These are phyloP conservation scores for Aspergillus awamori DNA, from an alignment of 2,329 filamentous ascomycete species.

Conservation along the genomic window DNA sequence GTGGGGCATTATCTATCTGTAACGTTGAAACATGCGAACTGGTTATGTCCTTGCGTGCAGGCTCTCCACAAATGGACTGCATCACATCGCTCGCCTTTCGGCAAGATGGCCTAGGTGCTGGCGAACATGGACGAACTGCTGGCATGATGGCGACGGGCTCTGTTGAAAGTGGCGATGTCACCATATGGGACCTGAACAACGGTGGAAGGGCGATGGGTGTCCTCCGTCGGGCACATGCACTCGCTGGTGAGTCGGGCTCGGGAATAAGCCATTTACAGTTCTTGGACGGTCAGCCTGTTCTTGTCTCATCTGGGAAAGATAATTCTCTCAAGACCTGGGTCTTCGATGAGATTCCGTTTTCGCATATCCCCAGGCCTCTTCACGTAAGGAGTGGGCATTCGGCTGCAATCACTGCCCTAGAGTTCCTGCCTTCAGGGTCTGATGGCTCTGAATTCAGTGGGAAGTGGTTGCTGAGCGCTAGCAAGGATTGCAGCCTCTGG, in stretches of 20 bases:
- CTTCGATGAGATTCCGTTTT: slow-evolving; percentile 90
- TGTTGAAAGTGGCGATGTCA: slow-evolving; percentile 78
- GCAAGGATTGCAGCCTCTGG: slow-evolving; percentile 89
- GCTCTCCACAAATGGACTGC: slow-evolving; percentile 61
- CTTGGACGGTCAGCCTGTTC: slow-evolving; percentile 81
- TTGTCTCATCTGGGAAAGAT: slow-evolving; percentile 87
- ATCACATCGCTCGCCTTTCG: slow-evolving; percentile 87
- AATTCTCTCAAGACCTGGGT: slow-evolving; percentile 97
- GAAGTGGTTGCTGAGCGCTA: slow-evolving; percentile 92
- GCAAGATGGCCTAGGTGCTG: slow-evolving; percentile 84
- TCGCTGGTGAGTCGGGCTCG: slow-evolving; percentile 60
- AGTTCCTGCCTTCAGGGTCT: slow-evolving; percentile 84
- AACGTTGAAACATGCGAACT: slow-evolving; percentile 78
- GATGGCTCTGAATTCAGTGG: slow-evolving; percentile 86
- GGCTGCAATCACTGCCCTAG: slow-evolving; percentile 76
- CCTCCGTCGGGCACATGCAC: slow-evolving; percentile 76
- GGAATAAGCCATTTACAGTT: slow-evolving; percentile 90
- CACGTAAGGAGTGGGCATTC: slow-evolving; percentile 89
- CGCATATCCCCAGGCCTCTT: slow-evolving; percentile 78
- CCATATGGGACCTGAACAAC: slow-evolving; percentile 92
- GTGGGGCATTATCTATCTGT: slow-evolving; percentile 76
- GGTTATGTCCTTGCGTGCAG: slow-evolving; percentile 69
- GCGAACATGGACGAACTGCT: slow-evolving; percentile 78
- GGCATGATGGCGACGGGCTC: slow-evolving; percentile 95
- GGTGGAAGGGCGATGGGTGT: slow-evolving; percentile 85